Base-by-base conservation (phyloP, 2,329 filamentous ascomycete species). In the Neonectria faginata region DNA sequence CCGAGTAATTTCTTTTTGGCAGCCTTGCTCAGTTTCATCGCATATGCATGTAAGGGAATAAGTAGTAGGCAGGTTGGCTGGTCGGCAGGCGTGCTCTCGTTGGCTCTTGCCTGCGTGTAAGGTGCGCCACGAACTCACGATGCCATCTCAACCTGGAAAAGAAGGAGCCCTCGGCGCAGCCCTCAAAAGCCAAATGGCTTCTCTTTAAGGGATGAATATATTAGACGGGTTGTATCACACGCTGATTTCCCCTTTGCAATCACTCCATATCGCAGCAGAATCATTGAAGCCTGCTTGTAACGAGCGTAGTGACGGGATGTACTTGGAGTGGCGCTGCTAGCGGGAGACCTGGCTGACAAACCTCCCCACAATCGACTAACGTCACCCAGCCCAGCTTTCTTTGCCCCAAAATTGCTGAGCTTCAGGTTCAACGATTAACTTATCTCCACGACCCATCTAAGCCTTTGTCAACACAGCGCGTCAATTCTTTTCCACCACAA, bases 341-440 rank as follows among this genome's bases (percentile, higher is more conserved):
- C 31, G 55, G 45, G 44, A 36, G n/a, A 59, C 50, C 27, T 14
- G 33, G 64, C 60, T 70, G 61, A 67, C 64, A 67, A 67, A 67
- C 57, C 11, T 47, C 53, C 25, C 57, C 64, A 47, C 48, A 57
- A 31, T 57, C 42, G 5, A 50, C 54, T 16, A 58, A 63, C 48
- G 60, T 54, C 53, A 57, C 58, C 55, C 41, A n/a, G 39, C n/a
- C 16, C 33, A 52, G 59, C 59, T 60, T 53, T 41, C 31, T 22
- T 51, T 14, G 50, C 25, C 25, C 45, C 59, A 60, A 62, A 62
- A 65, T 57, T 53, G 44, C 50, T 51, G 31, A 64, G 62, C 57
- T 64, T n/a, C 4, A 60, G 51, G 41, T 56, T 55, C 27, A 42
- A 48, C 50, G 29, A 57, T 29, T 3, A 11, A 2, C 45, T 20